A percentile compares a stretch with the other conserved stretches of the same genome.
These are phyloP conservation scores for Vigna angularis DNA, from an alignment of 306 rosid species.

Conservation along the genomic window DNA sequence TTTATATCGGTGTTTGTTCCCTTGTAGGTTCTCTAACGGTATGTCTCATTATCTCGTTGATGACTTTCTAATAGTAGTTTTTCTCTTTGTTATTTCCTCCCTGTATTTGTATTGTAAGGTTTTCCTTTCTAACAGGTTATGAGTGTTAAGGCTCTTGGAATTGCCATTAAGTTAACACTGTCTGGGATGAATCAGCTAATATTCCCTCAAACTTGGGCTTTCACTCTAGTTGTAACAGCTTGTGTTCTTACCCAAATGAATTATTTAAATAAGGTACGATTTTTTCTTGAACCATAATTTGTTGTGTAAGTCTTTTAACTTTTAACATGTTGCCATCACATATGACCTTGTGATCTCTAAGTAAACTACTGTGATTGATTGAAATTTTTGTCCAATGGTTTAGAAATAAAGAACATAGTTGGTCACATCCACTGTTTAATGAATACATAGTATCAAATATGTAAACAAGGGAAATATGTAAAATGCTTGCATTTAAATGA, in stretches of 20 bases:
- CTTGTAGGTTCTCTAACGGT: slow-evolving; percentile 99
- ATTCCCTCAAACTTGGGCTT: slow-evolving; percentile 96
- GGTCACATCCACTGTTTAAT: slow-evolving; percentile 7
- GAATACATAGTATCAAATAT: slow-evolving; percentile 11
- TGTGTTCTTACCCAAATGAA: slow-evolving; percentile 99
- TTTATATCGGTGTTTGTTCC: slow-evolving; percentile 96
- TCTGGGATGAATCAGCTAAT: slow-evolving; percentile 93
- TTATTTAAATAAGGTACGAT: slow-evolving; percentile 90
- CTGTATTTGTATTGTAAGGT: slow-evolving; percentile 39
- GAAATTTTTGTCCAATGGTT: slow-evolving; percentile 1
- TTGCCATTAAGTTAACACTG: slow-evolving; percentile 92
- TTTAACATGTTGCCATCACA: background rate
- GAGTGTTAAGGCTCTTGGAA: slow-evolving; percentile 99
- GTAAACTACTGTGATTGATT: slow-evolving; percentile 22
- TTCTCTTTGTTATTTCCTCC: slow-evolving; percentile 35
- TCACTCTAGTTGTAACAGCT: slow-evolving; percentile 74
- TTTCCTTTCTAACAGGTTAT: slow-evolving; percentile 76
- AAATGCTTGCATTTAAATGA: slow-evolving; percentile 19
- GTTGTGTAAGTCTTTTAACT: background rate
- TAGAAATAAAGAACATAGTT: background rate
- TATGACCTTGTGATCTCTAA: slow-evolving; percentile 10
- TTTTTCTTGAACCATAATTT: slow-evolving; percentile 27
- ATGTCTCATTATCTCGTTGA: slow-evolving; percentile 48
- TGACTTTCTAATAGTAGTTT: slow-evolving; percentile 34
- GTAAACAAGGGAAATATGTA: background rate